A percentile compares a stretch with the other conserved stretches of the same genome.
Conservation (phyloP, 2,329 filamentous ascomycete species). For the Colletotrichum sp. region DNA sequence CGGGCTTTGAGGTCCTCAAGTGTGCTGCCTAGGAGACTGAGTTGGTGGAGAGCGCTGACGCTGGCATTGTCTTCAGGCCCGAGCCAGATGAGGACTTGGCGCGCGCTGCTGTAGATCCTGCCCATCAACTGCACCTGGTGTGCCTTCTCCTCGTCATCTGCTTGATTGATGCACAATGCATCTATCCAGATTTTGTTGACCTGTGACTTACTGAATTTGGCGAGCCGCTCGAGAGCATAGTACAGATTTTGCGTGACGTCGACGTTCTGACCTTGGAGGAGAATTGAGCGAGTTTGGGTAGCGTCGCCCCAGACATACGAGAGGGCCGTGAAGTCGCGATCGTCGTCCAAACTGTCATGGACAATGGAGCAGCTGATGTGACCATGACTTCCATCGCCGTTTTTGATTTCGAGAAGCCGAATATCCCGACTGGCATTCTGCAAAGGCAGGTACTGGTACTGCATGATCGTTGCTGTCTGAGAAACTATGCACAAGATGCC, state of each 20-base stretch:
- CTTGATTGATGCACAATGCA: conserved; percentile 7
- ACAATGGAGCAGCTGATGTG: not conserved
- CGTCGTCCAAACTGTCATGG: not conserved
- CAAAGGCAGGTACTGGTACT: not conserved
- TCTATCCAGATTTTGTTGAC: conserved; percentile 25
- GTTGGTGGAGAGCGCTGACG: not conserved
- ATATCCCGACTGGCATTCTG: not conserved
- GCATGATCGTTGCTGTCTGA: not conserved
- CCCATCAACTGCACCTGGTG: conserved; percentile 15
- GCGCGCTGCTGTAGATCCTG: conserved; percentile 36
- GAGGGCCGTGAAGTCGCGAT: not conserved
- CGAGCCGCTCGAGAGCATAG: not conserved
- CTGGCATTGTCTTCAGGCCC: conserved; percentile 22
- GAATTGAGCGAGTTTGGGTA: not conserved
- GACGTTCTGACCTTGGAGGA: not conserved
- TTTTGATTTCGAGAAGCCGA: not conserved
- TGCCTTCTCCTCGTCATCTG: not conserved
- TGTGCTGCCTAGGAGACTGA: not conserved
- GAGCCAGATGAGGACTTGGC: conserved; percentile 38
- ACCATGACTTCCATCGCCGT: not conserved
- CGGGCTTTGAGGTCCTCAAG: not conserved
- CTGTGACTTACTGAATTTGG: not conserved
- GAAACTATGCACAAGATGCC: not conserved
- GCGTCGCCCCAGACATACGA: not conserved
- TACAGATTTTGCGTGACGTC: not conserved